Evolutionary conservation across 2,329 filamentous ascomycete genomes (phyloP).

Genomic region (Diplodia corticola): DNA sequence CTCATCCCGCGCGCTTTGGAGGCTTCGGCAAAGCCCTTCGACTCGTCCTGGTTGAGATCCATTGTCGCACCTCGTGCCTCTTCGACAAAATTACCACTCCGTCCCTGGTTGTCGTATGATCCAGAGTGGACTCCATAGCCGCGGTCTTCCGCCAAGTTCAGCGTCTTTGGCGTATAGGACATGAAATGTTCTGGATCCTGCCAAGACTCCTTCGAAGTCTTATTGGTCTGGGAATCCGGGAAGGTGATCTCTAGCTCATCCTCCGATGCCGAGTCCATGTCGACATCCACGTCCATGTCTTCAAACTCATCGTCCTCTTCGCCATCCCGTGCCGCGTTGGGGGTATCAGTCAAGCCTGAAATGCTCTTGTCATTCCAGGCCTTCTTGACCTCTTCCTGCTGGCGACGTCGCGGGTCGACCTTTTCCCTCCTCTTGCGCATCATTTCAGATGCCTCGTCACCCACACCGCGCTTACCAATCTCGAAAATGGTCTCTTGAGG

Average conservation of each 20-base stretch:
- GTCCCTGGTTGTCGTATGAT: conserved; percentile 52
- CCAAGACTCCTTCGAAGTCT: conserved; percentile 55
- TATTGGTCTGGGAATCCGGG: conserved; percentile 37
- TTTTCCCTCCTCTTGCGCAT: conserved; percentile 72
- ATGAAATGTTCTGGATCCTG: conserved; percentile 92
- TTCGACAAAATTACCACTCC: conserved; percentile 74
- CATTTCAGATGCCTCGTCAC: conserved; percentile 68
- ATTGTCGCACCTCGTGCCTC: conserved; percentile 85
- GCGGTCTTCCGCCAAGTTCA: conserved; percentile 82
- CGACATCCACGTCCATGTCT: conserved; percentile 18
- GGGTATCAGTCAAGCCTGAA: neutral
- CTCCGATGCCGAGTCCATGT: conserved; percentile 49
- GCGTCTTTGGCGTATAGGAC: conserved; percentile 83
- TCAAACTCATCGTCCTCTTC: conserved; percentile 31
- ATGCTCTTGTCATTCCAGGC: conserved; percentile 23
- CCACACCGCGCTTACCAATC: conserved; percentile 69
- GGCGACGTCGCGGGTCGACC: conserved; percentile 60
- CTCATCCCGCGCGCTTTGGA: conserved; percentile 73
- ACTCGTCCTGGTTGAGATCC: conserved; percentile 90
- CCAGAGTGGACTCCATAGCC: conserved; percentile 92
- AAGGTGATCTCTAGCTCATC: conserved; percentile 57
- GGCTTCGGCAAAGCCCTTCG: conserved; percentile 75
- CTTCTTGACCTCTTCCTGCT: conserved; percentile 43
- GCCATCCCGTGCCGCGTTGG: conserved; percentile 5
- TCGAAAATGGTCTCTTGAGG: conserved; percentile 97